Evolutionary conservation across 495 filamentous ascomycete genomes (phyloP).

Genomic region (Trichoderma virens): DNA sequence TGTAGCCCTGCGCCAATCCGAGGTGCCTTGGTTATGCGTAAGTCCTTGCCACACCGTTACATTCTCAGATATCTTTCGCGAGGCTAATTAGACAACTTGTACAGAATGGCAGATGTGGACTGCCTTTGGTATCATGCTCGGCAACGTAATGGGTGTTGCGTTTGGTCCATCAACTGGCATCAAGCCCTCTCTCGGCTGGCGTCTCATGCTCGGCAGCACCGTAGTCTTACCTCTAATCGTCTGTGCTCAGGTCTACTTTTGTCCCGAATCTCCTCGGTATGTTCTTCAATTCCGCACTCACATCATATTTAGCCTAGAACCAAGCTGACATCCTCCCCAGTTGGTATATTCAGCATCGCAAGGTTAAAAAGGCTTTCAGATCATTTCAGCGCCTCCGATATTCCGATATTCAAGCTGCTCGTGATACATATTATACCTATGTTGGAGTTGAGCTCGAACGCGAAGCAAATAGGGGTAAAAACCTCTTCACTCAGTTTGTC

Average conservation of each 20-base stretch:
- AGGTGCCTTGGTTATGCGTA: constrained; percentile 50
- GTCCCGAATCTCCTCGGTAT: constrained; percentile 51
- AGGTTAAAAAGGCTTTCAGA: constrained; percentile 57
- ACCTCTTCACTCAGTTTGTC: constrained; percentile 54
- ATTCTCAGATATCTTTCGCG: no score
- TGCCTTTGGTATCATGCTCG: constrained; percentile 75
- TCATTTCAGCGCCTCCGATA: constrained; percentile 59
- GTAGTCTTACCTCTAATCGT: constrained; percentile 67
- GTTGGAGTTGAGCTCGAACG: constrained; percentile 59
- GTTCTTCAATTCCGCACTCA: background rate
- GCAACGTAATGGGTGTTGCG: constrained; percentile 63
- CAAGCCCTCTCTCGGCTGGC: constrained; percentile 63
- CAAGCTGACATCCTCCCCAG: constrained; percentile 30
- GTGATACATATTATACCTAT: constrained; percentile 78
- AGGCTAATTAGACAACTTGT: background rate
- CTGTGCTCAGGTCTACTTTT: constrained; percentile 60
- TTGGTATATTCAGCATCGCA: constrained; percentile 69
- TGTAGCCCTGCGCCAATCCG: constrained; percentile 63
- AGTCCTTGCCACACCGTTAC: background rate
- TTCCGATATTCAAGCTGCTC: constrained; percentile 66
- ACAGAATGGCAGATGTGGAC: constrained; percentile 89
- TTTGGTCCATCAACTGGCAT: constrained; percentile 56
- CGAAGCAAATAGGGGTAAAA: constrained; percentile 47
- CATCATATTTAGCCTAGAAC: constrained; percentile 5
- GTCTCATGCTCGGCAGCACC: constrained; percentile 76